Conservation (phyloP, 306 rosid species). For the Ochetophila trinervis region DNA sequence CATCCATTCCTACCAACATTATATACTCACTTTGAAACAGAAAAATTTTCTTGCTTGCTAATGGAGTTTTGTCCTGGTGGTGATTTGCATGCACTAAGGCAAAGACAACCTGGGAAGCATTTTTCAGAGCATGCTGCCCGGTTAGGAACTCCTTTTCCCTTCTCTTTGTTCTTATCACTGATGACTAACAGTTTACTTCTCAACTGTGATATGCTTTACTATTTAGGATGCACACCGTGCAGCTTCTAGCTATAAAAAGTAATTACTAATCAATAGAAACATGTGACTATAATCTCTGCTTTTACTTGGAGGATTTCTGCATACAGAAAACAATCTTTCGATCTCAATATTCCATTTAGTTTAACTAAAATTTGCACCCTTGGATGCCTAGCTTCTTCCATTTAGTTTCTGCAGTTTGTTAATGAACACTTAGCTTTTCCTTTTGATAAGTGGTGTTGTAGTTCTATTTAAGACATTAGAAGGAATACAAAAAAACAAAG, state of each 20-base stretch:
- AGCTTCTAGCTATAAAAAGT: not conserved
- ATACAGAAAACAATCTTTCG: constrained; percentile 4
- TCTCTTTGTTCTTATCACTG: constrained; percentile 5
- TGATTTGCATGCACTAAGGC: constrained; percentile 85
- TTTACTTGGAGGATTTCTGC: not conserved
- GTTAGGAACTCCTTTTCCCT: constrained; percentile 41
- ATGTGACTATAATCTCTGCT: constrained; percentile 15
- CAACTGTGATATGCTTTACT: not conserved
- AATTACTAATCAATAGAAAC: not conserved
- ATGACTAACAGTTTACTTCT: not conserved
- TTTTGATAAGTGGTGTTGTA: not conserved
- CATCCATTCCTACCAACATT: constrained; percentile 96
- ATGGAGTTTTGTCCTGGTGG: constrained; percentile 99
- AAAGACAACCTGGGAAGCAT: constrained; percentile 78
- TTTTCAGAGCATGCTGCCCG: constrained; percentile 94
- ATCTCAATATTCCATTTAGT: no score
- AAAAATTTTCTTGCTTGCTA: constrained; percentile 76
- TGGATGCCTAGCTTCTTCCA: not conserved
- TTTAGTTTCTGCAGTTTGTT: constrained; percentile 11
- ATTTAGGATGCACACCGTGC: not conserved
- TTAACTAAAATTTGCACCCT: no score
- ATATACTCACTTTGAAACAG: constrained; percentile 80
- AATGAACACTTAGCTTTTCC: not conserved
- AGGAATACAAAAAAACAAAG: not conserved
- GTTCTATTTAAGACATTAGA: not conserved